phyloP scores from a whole-genome alignment of 352 stramenopile genomes.

The Globisporangium spinosum region DNA sequence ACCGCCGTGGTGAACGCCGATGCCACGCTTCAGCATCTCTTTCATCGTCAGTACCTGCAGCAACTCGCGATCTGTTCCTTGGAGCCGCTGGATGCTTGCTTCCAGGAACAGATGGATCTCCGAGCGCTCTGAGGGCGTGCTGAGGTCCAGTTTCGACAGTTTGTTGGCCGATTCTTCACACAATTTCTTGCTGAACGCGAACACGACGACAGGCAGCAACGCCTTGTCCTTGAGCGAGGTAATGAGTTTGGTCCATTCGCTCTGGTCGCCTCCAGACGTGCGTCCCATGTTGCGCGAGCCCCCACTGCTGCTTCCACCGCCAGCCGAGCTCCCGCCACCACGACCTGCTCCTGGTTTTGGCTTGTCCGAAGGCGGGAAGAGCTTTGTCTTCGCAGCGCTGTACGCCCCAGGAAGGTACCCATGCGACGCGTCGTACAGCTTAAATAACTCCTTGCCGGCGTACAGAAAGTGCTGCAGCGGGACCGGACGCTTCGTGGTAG shows the following conservation, averaged over 20 bases:
- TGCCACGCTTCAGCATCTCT: constrained; percentile 94
- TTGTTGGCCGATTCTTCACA: constrained; percentile 83
- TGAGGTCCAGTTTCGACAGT: constrained; percentile 70
- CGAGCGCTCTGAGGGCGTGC: constrained; percentile 63
- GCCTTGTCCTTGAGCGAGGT: constrained; percentile 87
- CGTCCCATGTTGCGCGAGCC: constrained; percentile 45
- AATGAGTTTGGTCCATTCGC: constrained; percentile 89
- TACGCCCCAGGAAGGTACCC: constrained; percentile 60
- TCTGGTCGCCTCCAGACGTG: constrained; percentile 60
- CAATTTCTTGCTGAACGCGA: constrained; percentile 87
- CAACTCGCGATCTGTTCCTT: constrained; percentile 95
- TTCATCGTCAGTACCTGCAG: constrained; percentile 98
- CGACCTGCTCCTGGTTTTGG: constrained; percentile 28
- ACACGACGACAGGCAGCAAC: constrained; percentile 94
- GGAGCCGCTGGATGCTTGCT: constrained; percentile 66
- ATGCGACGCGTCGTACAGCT: constrained; percentile 54
- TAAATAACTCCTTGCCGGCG: constrained; percentile 92
- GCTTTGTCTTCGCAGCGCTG: constrained; percentile 56
- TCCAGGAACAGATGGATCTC: constrained; percentile 85
- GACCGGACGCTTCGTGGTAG: constrained; percentile 95
- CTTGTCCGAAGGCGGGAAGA: constrained; percentile 58
- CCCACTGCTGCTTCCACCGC: constrained; percentile 29
- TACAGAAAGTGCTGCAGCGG: constrained; percentile 96
- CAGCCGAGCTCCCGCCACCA: constrained; percentile 24
- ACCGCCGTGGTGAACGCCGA: constrained; percentile 96